Base-by-base conservation (phyloP, 116 monocot species). In the Cymodocea nodosa region DNA sequence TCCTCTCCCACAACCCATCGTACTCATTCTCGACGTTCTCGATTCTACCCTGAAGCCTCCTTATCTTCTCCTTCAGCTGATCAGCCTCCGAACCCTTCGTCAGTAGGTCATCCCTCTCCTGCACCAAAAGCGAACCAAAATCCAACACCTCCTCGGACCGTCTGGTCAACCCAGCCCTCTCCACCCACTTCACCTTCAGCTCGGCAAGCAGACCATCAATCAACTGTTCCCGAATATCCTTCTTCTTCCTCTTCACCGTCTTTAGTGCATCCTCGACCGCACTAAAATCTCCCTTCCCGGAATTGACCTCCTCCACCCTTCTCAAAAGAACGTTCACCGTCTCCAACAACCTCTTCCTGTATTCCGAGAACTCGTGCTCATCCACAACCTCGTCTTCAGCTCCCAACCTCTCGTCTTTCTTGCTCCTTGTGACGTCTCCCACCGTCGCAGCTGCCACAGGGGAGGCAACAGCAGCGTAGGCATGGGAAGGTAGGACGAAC, bases 331-430 rank as follows among this genome's bases (percentile, higher is more conserved):
- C 63, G 18, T 76, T 73, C 17, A 81, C 84, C 16, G 55, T 67
- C 12, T 73, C 62, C 23, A 92, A 74, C 22, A 92, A 65, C 68
- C 51, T 74, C 50, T 62, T n/a, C 2, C 87, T 85, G 61, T 83
- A 81, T 5, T 52, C 39, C 8, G 87, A 85, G 67, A 87, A 87
- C 73, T 87, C 84, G 23, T 85, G 92, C 34, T 83, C 89, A 5
- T 59, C 56, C n/a, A 13, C 63, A 17, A 64, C 18, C 24, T 82
- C 83, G 6, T 23, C 17, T 67, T 53, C 63, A 23, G 56, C 51
- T 17, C 19, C 36, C 34, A 4, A 18, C 20, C 8, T 24, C 58
- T 10, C 34, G 25, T 23, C 50, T 13, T 4, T 67, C 18, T 30
- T 62, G 9, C 53, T 30, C 68, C 34, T 70, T 15, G 12, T 49